Evolutionary conservation across 164 flowering plant species (phyloP).

Genomic region (Berberis vulgaris): DNA sequence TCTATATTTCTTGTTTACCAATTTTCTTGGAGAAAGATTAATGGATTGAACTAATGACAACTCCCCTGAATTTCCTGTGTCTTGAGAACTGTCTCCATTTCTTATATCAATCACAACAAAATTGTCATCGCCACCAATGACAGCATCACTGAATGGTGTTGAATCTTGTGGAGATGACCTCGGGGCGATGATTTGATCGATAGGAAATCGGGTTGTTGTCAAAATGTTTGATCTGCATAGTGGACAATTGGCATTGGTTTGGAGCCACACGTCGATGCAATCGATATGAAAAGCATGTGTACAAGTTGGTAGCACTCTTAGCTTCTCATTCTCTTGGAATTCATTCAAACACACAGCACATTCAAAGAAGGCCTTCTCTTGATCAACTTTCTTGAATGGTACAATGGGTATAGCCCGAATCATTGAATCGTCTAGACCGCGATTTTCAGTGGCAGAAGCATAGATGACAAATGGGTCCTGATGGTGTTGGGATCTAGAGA

Average conservation of each 20-base stretch:
- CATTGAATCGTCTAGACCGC: conserved; percentile 65
- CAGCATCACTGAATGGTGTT: conserved; percentile 15
- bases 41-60: conserved; percentile 11
- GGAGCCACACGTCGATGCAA: conserved; percentile 94
- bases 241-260: conserved; percentile 81
- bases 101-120: conserved; percentile 57
- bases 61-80: conserved; percentile 20
- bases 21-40: conserved; percentile 29
- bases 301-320: conserved; percentile 67
- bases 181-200: conserved; percentile 26
- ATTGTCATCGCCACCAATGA: conserved; percentile 36
- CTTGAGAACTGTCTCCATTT: conserved; percentile 18
- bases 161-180: conserved; percentile 31
- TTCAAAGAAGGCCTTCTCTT: conserved; percentile 27
- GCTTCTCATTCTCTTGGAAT: conserved; percentile 71
- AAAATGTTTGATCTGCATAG: conserved; percentile 81
- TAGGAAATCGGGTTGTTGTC: conserved; percentile 13
- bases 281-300: conserved; percentile 79
- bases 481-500: conserved; percentile 19
- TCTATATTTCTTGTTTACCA: conserved; percentile 22
- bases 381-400: conserved; percentile 32
- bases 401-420: conserved; percentile 70
- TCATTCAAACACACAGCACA: conserved; percentile 87
- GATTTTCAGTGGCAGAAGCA: conserved; percentile 21
- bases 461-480: conserved; percentile 26